These are phyloP conservation scores for Recurvomyces mirabilis DNA, from an alignment of 495 filamentous ascomycete genomes.

Conservation along the genomic window DNA sequence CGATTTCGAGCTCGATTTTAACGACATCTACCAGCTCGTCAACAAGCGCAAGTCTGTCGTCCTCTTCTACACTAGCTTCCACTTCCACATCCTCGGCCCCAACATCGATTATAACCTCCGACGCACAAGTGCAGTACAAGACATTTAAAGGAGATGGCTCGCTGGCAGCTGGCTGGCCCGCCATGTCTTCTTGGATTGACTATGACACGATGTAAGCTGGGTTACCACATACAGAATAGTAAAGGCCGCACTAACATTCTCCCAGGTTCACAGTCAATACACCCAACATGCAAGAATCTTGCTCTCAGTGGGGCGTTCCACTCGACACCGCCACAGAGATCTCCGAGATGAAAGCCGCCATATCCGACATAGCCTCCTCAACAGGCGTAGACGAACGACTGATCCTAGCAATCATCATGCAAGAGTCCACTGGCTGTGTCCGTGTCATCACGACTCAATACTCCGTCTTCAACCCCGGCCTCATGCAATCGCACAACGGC, in stretches of 20 bases:
- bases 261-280: conserved; percentile 8
- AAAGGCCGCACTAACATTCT: background rate
- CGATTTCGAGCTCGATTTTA: too few relatives aligned
- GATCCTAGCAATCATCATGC: conserved; percentile 19
- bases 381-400: conserved; percentile 16
- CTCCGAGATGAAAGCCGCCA: conserved; percentile 36
- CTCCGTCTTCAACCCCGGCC: conserved; percentile 39
- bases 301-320: conserved; percentile 12
- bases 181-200: conserved; percentile 4
- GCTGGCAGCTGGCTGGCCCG: conserved; percentile 10
- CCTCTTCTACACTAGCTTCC: background rate
- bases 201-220: conserved; percentile 9
- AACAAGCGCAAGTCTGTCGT: background rate
- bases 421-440: conserved; percentile 19
- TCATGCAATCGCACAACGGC: conserved; percentile 37
- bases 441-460: conserved; percentile 37
- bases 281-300: conserved; percentile 3
- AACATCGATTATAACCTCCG: background rate
- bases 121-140: background rate
- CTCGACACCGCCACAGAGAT: conserved; percentile 43
- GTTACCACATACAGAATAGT: background rate
- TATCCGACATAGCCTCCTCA: conserved; percentile 3
- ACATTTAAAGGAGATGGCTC: conserved; percentile 14
- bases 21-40: background rate
- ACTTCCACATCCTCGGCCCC: conserved; percentile 2